Evolutionary conservation across 164 flowering plant species (phyloP), one percentile per base, ranked within the genome.

Genomic region (Aristolochia contorta): DNA sequence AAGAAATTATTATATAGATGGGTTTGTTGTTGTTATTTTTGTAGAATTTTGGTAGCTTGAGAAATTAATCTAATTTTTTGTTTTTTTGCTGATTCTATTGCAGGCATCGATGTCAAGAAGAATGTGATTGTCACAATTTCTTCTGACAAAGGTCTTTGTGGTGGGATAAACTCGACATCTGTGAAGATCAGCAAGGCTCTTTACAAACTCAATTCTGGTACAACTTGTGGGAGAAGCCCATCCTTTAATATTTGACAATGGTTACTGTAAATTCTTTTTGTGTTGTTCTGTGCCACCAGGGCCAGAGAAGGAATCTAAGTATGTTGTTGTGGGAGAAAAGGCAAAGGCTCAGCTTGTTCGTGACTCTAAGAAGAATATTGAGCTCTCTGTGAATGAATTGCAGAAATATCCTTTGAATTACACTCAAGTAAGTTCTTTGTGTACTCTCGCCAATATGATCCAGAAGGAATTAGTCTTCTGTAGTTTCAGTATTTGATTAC

Each of bases 71-170:
- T 14, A 32, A 13, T 56, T 30, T 5, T 1, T 16, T 7, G 57
- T 56, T 21, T 16, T 63, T 43, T 48, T 25, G 24, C 58, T 41
- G 21, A 58, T 69, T 13, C 51, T 49, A 41, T 62, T 19, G 15
- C 62, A 92, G 96, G 88, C 71, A 73, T 87, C 74, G 93, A 85
- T 71, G 96, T 84, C 45, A 92, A 89, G 86, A 92, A 80, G 78
- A 89, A 78, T 80, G 89, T 92, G 50, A 69, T 87, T 56, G 81
- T 92, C 61, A 83, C 91, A 9, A 62, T 92, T 57, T 87, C 95
- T 49, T 82, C 98, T 3, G 98, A 92, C 86, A 92, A 89, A 72
- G 98, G 98, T 82, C 96, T 89, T 8, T 92, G 98, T 75, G 98
- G 98, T 79, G 98, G 96, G 62, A 92, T 92, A 60, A 92, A 92